Base-by-base conservation (phyloP, 1,284 basidiomycete genomes). In the Cryptococcus sp. region DNA sequence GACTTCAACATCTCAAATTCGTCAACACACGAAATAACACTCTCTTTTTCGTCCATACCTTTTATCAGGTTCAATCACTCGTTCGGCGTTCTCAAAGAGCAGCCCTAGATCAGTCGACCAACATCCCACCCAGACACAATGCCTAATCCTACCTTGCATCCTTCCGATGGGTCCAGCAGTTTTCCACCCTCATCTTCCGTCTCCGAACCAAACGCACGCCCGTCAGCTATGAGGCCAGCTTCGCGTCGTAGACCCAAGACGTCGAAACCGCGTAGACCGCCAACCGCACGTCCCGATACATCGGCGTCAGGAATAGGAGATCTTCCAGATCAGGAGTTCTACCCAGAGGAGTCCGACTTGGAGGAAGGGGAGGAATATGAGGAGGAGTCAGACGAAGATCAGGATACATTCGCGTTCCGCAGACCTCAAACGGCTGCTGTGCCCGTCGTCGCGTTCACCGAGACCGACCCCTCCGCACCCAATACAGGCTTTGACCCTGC, bases 241-340 rank as follows among this genome's bases (percentile, higher is more conserved):
- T 34, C 32, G 16, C 32, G 32, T 34, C 32, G 32, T 34, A 23
- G 49, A 22, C 49, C 49, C 7, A 24, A 43, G 5, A 45, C 52
- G 7, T 28, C 19, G 13, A 39, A 31, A 11, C 10, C 32, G 10
- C 43, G 50, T 19, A 34, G 53, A 36, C 46, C 56, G 9, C 21
- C 34, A 10, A 57, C 57, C 4, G 53, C 56, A 13, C 50, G 69
- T 28, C 66, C 66, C 4, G 72, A 71, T 37, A 73, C 73, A 2
- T 55, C 64, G 2, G 62, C 56, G 7, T 69, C 66, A 5, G 64
- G 61, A 4, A 66, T 73, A 18, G 62, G 64, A 3, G 65, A 64
- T 7, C 53, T 73, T n/a, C 72, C 73, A 3, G 65, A 69, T 4
- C 66, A 69, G 46, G 57, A 70, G 28, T 75, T 73, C 48, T 70